Evolutionary conservation across 2,329 filamentous ascomycete species (phyloP).

Genomic region (Cladosporium velox): DNA sequence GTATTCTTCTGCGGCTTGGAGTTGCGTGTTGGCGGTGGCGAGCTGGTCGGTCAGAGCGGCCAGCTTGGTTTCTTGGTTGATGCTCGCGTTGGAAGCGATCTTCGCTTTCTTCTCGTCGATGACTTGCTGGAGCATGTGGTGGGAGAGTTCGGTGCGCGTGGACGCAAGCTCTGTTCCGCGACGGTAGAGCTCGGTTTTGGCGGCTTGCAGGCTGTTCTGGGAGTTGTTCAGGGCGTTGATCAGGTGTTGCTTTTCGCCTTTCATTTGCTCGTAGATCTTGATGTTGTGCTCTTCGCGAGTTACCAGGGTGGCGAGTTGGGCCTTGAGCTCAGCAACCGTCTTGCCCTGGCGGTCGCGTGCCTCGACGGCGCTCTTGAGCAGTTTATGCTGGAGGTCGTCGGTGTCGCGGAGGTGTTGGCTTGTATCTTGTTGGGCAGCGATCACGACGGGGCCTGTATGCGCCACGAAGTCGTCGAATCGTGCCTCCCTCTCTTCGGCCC

Average conservation of each 20-base stretch:
- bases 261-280: background rate
- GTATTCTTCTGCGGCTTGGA: background rate
- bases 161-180: background rate
- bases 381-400: background rate
- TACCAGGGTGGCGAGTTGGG: background rate
- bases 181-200: background rate
- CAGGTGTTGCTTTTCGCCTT: slow-evolving; percentile 4
- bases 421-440: background rate
- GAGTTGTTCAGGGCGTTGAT: background rate
- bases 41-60: background rate
- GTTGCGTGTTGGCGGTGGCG: background rate
- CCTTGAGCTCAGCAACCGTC: background rate
- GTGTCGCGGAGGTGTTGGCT: background rate
- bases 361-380: background rate
- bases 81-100: background rate
- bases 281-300: background rate
- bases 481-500: background rate
- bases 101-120: background rate
- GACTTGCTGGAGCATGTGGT: background rate
- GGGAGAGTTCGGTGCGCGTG: background rate
- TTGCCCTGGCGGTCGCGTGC: background rate
- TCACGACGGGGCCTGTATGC: background rate
- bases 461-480: background rate
- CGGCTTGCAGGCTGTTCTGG: background rate
- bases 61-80: background rate